phyloP scores from a whole-genome alignment of 495 filamentous ascomycete genomes.

The Cercophora sp. region DNA sequence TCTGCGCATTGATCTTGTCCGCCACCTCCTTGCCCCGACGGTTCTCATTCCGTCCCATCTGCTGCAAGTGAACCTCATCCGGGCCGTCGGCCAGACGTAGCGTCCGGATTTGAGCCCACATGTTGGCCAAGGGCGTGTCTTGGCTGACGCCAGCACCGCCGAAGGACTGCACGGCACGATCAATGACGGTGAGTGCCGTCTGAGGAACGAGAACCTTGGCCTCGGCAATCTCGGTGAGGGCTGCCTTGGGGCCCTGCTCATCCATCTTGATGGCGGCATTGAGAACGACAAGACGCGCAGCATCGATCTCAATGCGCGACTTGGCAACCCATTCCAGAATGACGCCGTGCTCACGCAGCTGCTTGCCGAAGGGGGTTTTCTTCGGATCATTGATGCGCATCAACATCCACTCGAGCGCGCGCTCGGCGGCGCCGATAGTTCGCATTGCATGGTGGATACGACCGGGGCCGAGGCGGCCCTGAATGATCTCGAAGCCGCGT shows the following conservation, averaged over 20 bases:
- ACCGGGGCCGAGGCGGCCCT: constrained; percentile 85
- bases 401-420: constrained; percentile 83
- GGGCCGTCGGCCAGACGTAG: constrained; percentile 85
- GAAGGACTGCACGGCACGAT: constrained; percentile 81
- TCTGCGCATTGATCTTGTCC: constrained; percentile 62
- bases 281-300: constrained; percentile 77
- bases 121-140: constrained; percentile 81
- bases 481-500: constrained; percentile 94
- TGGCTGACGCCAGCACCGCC: constrained; percentile 84
- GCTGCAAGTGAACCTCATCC: constrained; percentile 91
- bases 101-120: constrained; percentile 83
- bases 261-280: constrained; percentile 92
- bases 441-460: constrained; percentile 96
- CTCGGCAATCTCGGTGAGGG: constrained; percentile 79
- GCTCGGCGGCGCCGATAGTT: constrained; percentile 78
- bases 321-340: constrained; percentile 92
- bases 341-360: constrained; percentile 76
- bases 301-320: constrained; percentile 85
- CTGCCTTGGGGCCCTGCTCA: constrained; percentile 70
- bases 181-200: constrained; percentile 74
- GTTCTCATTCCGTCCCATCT: constrained; percentile 84
- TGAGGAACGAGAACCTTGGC: constrained; percentile 81
- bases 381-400: constrained; percentile 82
- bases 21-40: constrained; percentile 59
- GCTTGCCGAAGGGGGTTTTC: constrained; percentile 81